Base-by-base conservation (phyloP, 2,329 filamentous ascomycete species). In the Xylogone sp. region DNA sequence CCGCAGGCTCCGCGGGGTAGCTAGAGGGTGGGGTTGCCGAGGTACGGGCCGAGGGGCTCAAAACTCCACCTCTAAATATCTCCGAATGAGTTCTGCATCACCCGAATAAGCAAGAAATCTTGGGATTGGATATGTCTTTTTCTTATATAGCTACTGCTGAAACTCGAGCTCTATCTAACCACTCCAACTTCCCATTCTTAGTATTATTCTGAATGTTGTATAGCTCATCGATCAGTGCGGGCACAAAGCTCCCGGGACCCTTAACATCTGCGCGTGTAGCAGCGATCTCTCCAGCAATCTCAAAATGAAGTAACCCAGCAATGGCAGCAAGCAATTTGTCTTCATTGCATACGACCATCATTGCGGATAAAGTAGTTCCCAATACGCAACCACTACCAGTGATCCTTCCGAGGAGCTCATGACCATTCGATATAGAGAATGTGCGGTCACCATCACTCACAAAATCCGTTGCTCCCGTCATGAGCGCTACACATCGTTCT, bases 341-440 rank as follows among this genome's bases (percentile, higher is more conserved):
- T 2, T 49, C 55, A n/a, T 53, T 71, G 49, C 79, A 74, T 6
- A 83, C 81, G 0, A 89, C 86, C 43, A 93, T 66, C 66, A 87
- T 86, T 48, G 88, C 86, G 19, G 88, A 90, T 46, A 96, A 77
- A 1, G 86, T 82, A 0, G 91, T 94, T 1, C 92, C 93, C 6
- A 97, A 77, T 4, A 88, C 87, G 68, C 93, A 97, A 0, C 93
- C 93, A 39, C 85, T 89, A 2, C 89, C 90, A 0, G 89, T 94
- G 50, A 94, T 82, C 55, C 76, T 71, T 19, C 83, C 84, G 2
- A 94, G 76, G 53, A 84, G 75, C 57, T 77, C 75, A 67, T 96
- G 86, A 1, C 93, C 93, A 65, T 97, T 96, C 20, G 75, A 73
- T 20, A 97, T 75, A 4, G 82, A 76, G 56, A 87, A 76, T 0